Evolutionary conservation across 2,329 filamentous ascomycete species (phyloP).

Genomic region (Coniochaeta sp.): DNA sequence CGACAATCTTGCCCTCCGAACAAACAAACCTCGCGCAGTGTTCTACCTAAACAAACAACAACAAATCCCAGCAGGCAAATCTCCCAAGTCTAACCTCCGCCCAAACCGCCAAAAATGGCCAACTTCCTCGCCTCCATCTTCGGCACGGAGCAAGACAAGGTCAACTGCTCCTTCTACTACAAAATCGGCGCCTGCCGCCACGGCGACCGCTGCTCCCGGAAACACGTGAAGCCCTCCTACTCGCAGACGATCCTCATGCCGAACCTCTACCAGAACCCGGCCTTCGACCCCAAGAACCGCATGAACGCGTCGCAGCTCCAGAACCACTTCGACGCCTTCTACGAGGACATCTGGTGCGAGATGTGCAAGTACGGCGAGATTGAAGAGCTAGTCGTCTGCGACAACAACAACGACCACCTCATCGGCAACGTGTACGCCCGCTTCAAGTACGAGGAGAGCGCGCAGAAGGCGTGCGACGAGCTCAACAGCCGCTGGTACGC

Average conservation of each 20-base stretch:
- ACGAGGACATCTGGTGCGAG: conserved; percentile 99
- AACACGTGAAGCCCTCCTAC: conserved; percentile 99
- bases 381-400: conserved; percentile 96
- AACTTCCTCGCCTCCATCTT: conserved; percentile 99
- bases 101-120: conserved; percentile 74
- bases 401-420: conserved; percentile 99
- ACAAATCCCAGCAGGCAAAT: no score
- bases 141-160: conserved; percentile 98
- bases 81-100: no score
- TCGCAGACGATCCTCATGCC: conserved; percentile 95
- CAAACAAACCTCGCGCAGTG: no score
- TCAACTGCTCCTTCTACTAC: conserved; percentile 99
- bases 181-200: conserved; percentile 99
- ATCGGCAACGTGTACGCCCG: conserved; percentile 99
- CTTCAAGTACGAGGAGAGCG: conserved; percentile 98
- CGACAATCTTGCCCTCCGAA: not conserved
- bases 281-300: conserved; percentile 92
- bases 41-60: not conserved
- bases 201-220: conserved; percentile 94
- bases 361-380: conserved; percentile 98
- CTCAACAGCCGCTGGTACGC: conserved; percentile 97
- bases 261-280: conserved; percentile 98
- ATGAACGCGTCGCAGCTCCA: conserved; percentile 96
- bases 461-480: conserved; percentile 87
- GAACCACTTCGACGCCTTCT: conserved; percentile 99